Conservation (phyloP, 163 green algal genomes). For the Chlorella variabilis region DNA sequence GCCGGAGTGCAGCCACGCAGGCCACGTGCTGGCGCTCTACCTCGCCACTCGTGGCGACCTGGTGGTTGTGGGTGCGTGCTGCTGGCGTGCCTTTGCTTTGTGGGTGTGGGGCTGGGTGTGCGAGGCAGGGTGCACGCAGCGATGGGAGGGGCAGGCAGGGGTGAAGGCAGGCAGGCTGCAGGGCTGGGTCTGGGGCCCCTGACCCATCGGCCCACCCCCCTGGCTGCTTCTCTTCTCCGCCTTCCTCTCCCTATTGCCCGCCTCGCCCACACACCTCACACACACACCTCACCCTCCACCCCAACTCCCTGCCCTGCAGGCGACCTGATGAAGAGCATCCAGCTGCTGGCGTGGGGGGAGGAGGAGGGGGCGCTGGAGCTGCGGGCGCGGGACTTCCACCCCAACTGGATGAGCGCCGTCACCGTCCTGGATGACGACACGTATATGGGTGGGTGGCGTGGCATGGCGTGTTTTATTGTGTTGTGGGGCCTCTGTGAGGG, state of each 20-base stretch:
- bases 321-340: slow-evolving; percentile 97
- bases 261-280: too few species aligned
- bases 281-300: too few species aligned
- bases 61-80: slow-evolving; percentile 81
- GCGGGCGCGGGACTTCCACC: slow-evolving; percentile 77
- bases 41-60: slow-evolving; percentile 82
- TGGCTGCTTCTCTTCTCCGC: too few species aligned
- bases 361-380: slow-evolving; percentile 73
- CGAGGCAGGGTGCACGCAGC: not conserved
- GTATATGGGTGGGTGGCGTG: slow-evolving; percentile 68
- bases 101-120: not conserved
- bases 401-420: slow-evolving; percentile 87
- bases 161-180: too few species aligned
- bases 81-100: not conserved
- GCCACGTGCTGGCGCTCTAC: slow-evolving; percentile 82
- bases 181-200: too few species aligned
- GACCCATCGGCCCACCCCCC: too few species aligned
- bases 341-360: slow-evolving; percentile 89
- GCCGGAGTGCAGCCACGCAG: slow-evolving; percentile 74
- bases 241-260: too few species aligned
- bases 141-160: too few species aligned
- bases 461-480: not conserved
- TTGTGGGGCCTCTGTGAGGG: not conserved
- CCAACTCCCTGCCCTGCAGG: too few species aligned
- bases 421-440: slow-evolving; percentile 90